Conservation (phyloP, 495 filamentous ascomycete genomes). For the Penicillium psychrofluorescens region DNA sequence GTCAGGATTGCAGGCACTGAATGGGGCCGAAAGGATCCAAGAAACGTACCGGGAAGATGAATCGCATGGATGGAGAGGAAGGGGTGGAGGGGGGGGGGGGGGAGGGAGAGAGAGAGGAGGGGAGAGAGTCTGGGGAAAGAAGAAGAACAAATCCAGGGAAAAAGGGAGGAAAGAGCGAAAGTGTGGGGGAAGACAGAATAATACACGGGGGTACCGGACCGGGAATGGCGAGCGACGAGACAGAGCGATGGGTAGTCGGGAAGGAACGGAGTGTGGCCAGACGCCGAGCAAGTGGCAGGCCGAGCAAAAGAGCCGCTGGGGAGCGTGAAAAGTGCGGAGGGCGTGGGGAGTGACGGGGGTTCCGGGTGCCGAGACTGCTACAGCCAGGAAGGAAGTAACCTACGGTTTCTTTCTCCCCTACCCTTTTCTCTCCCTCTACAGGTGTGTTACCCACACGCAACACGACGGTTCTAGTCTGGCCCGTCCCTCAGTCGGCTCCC, state of each 20-base stretch:
- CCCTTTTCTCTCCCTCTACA: too few relatives aligned
- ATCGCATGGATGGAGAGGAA: neutral
- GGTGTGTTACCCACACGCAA: too few relatives aligned
- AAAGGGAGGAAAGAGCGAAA: neutral
- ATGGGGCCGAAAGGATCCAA: neutral
- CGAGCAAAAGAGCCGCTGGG: too few relatives aligned
- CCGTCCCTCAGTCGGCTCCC: too few relatives aligned
- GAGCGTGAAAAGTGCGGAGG: too few relatives aligned
- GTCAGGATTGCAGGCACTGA: conserved; percentile 12
- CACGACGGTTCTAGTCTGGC: too few relatives aligned
- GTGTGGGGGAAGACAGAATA: neutral
- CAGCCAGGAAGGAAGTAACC: too few relatives aligned
- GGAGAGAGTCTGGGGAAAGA: neutral
- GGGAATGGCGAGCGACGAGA: conserved; percentile 16
- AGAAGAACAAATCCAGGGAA: neutral
- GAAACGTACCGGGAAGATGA: neutral
- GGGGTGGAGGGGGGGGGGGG: too few relatives aligned
- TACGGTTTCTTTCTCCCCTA: too few relatives aligned
- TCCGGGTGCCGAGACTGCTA: too few relatives aligned
- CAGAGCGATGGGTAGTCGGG: conserved; percentile 5
- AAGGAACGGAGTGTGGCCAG: conserved; percentile 13
- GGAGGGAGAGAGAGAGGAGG: neutral
- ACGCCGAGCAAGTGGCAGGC: too few relatives aligned
- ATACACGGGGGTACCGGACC: conserved; percentile 12
- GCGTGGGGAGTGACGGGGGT: too few relatives aligned